phyloP scores from a whole-genome alignment of 1,284 basidiomycete genomes.

The Fomitopsis pinicola region DNA sequence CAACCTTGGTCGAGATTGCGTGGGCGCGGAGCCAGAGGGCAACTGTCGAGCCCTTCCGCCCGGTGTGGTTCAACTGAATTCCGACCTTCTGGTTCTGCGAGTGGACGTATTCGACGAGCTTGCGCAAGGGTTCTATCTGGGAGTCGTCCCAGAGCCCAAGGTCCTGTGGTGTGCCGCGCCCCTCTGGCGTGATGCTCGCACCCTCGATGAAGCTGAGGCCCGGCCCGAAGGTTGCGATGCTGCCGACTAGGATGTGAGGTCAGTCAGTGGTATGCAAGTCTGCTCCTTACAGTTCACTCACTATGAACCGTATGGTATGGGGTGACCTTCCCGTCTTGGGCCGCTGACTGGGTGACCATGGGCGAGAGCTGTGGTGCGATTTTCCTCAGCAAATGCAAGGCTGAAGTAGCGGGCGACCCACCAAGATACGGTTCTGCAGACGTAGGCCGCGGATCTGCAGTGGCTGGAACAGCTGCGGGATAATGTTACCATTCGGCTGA shows the following conservation, averaged over 20 bases:
- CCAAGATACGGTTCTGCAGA: constrained; percentile 69
- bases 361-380: constrained; percentile 38
- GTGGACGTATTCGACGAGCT: constrained; percentile 66
- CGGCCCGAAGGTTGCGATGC: constrained; percentile 51
- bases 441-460: constrained; percentile 52
- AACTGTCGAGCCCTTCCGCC: constrained; percentile 64
- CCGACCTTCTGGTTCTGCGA: constrained; percentile 60
- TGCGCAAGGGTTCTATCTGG: constrained; percentile 59
- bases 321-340: constrained; percentile 52
- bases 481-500: constrained; percentile 27
- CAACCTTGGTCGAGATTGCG: constrained; percentile 27
- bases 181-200: constrained; percentile 70
- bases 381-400: background rate
- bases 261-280: background rate
- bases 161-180: constrained; percentile 69
- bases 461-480: constrained; percentile 59
- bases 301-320: constrained; percentile 77
- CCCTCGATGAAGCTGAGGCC: constrained; percentile 63
- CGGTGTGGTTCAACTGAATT: constrained; percentile 75
- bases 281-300: constrained; percentile 18
- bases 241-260: constrained; percentile 19
- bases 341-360: constrained; percentile 68
- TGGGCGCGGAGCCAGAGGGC: constrained; percentile 52
- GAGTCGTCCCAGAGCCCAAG: constrained; percentile 71
- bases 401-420: constrained; percentile 13